Evolutionary conservation across 495 filamentous ascomycete species (phyloP).

Genomic region (Penicillium paradoxum): DNA sequence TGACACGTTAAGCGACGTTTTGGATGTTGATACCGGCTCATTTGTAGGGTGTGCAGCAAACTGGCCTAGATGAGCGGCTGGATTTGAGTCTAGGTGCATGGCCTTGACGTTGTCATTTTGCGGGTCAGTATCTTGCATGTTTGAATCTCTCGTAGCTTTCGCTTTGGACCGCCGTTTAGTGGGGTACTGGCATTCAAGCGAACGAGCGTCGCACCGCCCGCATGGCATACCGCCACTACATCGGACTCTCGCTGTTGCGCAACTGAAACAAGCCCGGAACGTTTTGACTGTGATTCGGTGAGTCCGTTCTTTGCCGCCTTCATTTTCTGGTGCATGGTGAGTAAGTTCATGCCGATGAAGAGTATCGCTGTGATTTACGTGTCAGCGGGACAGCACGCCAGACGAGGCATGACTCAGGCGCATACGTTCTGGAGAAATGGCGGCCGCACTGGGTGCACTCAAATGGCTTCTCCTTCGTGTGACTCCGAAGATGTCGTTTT

Average conservation of each 20-base stretch:
- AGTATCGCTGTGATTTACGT: slow-evolving; percentile 43
- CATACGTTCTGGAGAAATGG: slow-evolving; percentile 59
- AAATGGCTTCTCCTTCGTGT: slow-evolving; percentile 66
- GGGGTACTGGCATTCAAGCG: slow-evolving; percentile 49
- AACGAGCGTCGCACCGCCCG: slow-evolving; percentile 46
- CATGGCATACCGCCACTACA: slow-evolving; percentile 53
- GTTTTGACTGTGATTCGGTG: slow-evolving; percentile 44
- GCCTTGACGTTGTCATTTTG: slow-evolving; percentile 5
- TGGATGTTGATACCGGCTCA: slow-evolving; percentile 7
- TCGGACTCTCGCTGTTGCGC: slow-evolving; percentile 51
- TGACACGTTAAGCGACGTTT: not conserved
- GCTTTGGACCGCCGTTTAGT: slow-evolving; percentile 41
- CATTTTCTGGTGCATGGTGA: slow-evolving; percentile 39
- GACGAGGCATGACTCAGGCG: not conserved
- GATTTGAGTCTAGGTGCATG: not conserved
- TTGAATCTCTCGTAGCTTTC: slow-evolving; percentile 20
- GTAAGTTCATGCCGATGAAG: slow-evolving; percentile 53
- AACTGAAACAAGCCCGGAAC: slow-evolving; percentile 51
- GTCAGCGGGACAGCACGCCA: not conserved
- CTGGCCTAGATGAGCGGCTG: slow-evolving; percentile 15
- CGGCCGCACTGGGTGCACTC: slow-evolving; percentile 62
- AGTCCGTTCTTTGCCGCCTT: slow-evolving; percentile 36
- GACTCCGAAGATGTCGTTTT: slow-evolving; percentile 66
- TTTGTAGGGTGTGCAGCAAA: slow-evolving; percentile 15
- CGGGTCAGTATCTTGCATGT: slow-evolving; percentile 11